A percentile compares a stretch with the other conserved stretches of the same genome.
Conservation (phyloP, 192 early-diverging fungal species). For the Chytriomyces sp. region DNA sequence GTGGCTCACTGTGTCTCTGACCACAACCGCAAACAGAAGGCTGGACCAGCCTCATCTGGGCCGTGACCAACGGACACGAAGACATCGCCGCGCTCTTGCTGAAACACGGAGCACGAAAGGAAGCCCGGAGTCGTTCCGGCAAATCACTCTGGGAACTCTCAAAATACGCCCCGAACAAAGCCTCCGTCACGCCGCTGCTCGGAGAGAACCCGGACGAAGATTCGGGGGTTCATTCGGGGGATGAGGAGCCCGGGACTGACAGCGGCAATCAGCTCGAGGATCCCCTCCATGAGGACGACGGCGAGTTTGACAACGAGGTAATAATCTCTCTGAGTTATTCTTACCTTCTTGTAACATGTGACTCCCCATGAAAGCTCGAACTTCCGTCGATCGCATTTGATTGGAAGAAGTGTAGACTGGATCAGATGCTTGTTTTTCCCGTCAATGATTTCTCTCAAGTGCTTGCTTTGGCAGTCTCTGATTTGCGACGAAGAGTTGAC, state of each 20-base stretch:
- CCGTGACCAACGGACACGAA: constrained; percentile 81
- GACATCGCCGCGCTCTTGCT: constrained; percentile 74
- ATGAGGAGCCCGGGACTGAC: constrained; percentile 13
- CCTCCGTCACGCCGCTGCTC: neutral
- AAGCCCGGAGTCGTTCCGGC: constrained; percentile 24
- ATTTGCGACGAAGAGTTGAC: constrained; percentile 43
- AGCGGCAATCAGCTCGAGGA: constrained; percentile 4
- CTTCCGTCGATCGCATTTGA: constrained; percentile 50
- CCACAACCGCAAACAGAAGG: constrained; percentile 47
- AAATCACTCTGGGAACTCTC: constrained; percentile 38
- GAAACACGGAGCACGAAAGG: constrained; percentile 70
- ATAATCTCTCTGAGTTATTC: neutral
- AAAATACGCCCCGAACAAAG: neutral
- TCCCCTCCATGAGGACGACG: constrained; percentile 22
- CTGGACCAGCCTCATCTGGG: constrained; percentile 95
- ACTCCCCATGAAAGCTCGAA: neutral
- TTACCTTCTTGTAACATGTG: neutral
- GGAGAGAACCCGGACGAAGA: neutral
- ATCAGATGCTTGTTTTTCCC: constrained; percentile 97
- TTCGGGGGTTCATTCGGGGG: constrained; percentile 1
- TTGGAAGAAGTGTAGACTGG: constrained; percentile 79
- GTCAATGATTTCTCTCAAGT: constrained; percentile 70
- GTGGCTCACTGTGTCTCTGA: neutral
- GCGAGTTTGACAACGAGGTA: neutral
- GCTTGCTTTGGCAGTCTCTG: constrained; percentile 69